These are phyloP conservation scores for Dothistroma pini DNA, from an alignment of 2,329 filamentous ascomycete species.

Conservation along the genomic window DNA sequence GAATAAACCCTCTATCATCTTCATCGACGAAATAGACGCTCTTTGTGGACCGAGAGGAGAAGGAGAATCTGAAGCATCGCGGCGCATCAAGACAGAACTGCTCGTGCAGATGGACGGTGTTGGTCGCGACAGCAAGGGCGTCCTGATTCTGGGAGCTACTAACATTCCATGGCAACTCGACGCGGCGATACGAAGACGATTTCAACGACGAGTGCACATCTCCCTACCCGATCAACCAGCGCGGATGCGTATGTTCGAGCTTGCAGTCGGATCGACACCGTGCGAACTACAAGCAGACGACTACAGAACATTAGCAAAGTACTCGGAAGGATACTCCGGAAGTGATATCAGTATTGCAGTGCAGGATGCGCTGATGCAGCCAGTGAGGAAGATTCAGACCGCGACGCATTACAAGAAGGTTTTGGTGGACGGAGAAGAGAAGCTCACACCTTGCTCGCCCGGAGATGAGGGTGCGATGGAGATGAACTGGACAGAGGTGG, in stretches of 20 bases:
- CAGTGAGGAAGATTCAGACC: conserved; percentile 92
- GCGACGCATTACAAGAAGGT: conserved; percentile 97
- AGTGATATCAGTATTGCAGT: conserved; percentile 95
- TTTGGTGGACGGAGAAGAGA: conserved; percentile 61
- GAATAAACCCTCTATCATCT: conserved; percentile 97
- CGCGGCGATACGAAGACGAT: conserved; percentile 89
- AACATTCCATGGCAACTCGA: conserved; percentile 99
- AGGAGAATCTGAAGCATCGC: conserved; percentile 94
- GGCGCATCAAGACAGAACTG: conserved; percentile 97
- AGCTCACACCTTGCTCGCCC: conserved; percentile 87
- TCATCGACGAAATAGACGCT: conserved; percentile 97
- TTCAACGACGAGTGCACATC: conserved; percentile 95
- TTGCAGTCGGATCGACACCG: conserved; percentile 88
- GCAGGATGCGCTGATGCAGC: conserved; percentile 95
- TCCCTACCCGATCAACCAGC: conserved; percentile 83
- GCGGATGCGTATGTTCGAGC: conserved; percentile 90
- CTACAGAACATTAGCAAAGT: conserved; percentile 71
- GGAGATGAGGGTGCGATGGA: conserved; percentile 81
- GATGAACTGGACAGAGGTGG: conserved; percentile 89
- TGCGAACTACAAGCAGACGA: conserved; percentile 76
- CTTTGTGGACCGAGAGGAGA: conserved; percentile 89
- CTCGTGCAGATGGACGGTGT: conserved; percentile 99
- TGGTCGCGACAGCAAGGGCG: conserved; percentile 88
- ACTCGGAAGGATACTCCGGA: conserved; percentile 92
- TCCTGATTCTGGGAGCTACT: conserved; percentile 90